These are phyloP conservation scores for Arthrobotrys musiformis DNA, from an alignment of 2,329 filamentous ascomycete species.

Conservation along the genomic window DNA sequence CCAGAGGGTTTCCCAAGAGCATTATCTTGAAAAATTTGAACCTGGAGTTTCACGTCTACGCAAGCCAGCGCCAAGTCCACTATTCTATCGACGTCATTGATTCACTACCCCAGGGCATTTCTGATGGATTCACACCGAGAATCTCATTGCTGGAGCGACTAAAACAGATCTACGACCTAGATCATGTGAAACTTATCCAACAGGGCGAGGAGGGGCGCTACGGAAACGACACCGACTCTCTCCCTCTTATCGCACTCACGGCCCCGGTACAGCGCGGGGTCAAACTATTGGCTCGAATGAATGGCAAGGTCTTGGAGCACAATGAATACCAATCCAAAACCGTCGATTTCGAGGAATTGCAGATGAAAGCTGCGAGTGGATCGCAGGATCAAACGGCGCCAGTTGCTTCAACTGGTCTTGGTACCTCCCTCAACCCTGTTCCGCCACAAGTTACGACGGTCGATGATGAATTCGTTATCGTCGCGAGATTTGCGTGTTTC, in stretches of 20 bases:
- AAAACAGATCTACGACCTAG: neutral
- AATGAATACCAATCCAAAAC: neutral
- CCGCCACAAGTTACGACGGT: neutral
- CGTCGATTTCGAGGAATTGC: neutral
- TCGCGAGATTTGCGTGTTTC: neutral
- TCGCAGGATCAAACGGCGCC: neutral
- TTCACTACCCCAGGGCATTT: neutral
- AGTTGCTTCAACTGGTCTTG: neutral
- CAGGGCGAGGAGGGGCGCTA: neutral
- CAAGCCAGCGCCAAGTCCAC: neutral
- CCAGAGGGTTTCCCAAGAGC: neutral
- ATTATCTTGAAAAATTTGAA: neutral
- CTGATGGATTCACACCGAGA: neutral
- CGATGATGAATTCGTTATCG: neutral
- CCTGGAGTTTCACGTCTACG: neutral
- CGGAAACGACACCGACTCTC: neutral
- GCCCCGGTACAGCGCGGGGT: neutral
- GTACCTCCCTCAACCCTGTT: neutral
- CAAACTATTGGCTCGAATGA: neutral
- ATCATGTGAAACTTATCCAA: neutral
- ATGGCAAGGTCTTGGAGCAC: neutral
- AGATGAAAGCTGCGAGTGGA: neutral
- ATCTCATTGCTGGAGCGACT: neutral
- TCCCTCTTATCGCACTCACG: neutral
- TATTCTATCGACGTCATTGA: neutral